These are phyloP conservation scores for Quercus aquifolioides DNA, from an alignment of 306 rosid genomes.

Conservation along the genomic window DNA sequence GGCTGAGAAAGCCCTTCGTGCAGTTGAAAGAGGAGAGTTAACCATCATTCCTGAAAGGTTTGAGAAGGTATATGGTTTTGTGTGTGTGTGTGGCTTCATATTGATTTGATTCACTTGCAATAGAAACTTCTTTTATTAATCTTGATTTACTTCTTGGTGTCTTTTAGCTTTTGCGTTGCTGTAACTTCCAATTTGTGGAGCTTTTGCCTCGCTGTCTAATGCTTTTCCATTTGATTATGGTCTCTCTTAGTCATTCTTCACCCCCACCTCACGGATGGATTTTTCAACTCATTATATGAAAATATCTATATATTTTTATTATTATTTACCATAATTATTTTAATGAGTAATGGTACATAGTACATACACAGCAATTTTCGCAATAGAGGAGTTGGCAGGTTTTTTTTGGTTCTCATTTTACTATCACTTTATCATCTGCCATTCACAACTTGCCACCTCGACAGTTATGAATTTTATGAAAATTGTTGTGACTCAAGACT, in stretches of 20 bases:
- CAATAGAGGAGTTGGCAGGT: no score
- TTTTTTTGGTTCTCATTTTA: no score
- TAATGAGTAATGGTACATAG: no score
- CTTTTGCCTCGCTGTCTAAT: background rate
- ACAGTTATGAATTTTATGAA: no score
- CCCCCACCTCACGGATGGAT: background rate
- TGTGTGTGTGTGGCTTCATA: background rate
- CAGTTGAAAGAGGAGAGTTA: conserved; percentile 75
- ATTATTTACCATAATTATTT: background rate
- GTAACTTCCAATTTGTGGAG: background rate
- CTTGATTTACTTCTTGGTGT: background rate
- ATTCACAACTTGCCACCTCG: no score
- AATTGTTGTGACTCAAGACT: no score
- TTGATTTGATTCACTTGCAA: background rate
- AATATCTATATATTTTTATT: background rate
- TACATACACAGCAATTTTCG: no score
- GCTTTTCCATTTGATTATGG: background rate
- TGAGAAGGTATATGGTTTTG: conserved; percentile 60
- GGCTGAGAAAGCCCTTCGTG: conserved; percentile 85
- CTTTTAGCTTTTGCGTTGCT: background rate
- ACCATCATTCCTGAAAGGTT: conserved; percentile 91
- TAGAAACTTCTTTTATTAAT: background rate
- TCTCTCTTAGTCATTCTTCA: background rate
- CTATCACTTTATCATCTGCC: no score
- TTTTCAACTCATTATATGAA: background rate